Evolutionary conservation across 306 rosid genomes (phyloP), one percentile per base, ranked within the genome.

Genomic region (Myrica gale): DNA sequence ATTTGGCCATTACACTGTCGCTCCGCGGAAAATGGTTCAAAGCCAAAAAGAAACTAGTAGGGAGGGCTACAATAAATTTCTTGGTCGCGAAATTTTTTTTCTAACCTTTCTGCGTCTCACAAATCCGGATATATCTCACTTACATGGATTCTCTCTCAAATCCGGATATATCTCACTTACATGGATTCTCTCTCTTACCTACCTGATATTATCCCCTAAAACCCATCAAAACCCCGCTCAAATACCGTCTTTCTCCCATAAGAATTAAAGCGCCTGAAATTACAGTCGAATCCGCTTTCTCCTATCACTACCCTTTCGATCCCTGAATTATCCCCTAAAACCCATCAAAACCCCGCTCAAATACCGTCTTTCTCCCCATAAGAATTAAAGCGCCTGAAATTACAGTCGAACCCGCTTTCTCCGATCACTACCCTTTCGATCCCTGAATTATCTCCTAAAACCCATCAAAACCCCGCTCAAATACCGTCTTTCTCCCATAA

Each of bases 301-400:
- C 17, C 43, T 4, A 7, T 8, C 56, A 9, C 43, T 50, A 3
- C 23, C 32, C 41, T 51, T 16, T 75, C 66, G 57, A 19, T 69
- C 79, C 79, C 69, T 23, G 41, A 54, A 58, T n/a, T 69, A 53
- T 39, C 47, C 45, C 65, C 81, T 67, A 75, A 83, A 72, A 79
- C 82, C 81, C 58, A 23, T n/a, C n/a, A n/a, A n/a, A 32, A 32
- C 37, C 76, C 81, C 79, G 69, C 45, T 11, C 11, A 0, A 52
- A 46, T 54, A 16, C 71, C 32, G 6, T n/a, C 15, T 46, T 32
- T 12, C 41, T 58, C n/a, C 19, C 20, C 45, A 37, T 17, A 12
- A 8, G 37, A 13, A 8, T 5, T 7, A 62, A 37, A 15, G 20
- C 39, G 6, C 11, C 46, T 12, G 6, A 65, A 73, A 26, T 55